Evolutionary conservation across 176 grass and related monocot genomes (phyloP), one percentile per base, ranked within the genome.

Genomic region (Phragmites australis): DNA sequence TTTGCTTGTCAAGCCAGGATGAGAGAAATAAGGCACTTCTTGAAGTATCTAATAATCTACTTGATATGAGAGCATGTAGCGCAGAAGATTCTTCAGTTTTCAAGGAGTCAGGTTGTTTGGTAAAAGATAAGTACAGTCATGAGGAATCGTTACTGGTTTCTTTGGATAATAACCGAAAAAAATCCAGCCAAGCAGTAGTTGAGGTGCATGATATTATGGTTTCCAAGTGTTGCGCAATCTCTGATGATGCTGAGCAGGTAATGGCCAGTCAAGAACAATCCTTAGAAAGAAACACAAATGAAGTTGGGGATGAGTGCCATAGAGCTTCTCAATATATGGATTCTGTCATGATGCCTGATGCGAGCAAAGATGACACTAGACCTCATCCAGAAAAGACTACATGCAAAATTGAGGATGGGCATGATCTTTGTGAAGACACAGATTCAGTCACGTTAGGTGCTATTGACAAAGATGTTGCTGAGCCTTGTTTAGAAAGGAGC

Each of bases 1-100:
- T 59, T 54, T 77, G 46, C 87, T 48, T 81, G 30, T 57, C 83
- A 82, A 85, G 17, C 48, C 40, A 65, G 40, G 82, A 41, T 85
- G 82, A 72, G 40, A 30, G 56, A 77, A 89, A 50, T 2, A 70
- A 77, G 4, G 19, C 40, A 82, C 42, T 60, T 78, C 58, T 34
- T 66, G 50, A 2, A 52, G 23, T 70, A 47, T 72, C 58, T 73
- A 54, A 72, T 71, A 74, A 72, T 47, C 65, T 78, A 66, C 51
- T 66, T 79, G 21, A 70, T 71, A 53, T 56, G 48, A 72, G 37
- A 44, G 76, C 47, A 63, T 65, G 40, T 65, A 17, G 18, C 9
- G 39, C 56, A 57, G 46, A 85, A 85, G 71, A 55, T 47, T 32
- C 7, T 70, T 64, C 71, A 72, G 40, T 39, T 22, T 21, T 65